phyloP scores from a whole-genome alignment of 768 basidiomycete species.

The Suillus clintonianus region DNA sequence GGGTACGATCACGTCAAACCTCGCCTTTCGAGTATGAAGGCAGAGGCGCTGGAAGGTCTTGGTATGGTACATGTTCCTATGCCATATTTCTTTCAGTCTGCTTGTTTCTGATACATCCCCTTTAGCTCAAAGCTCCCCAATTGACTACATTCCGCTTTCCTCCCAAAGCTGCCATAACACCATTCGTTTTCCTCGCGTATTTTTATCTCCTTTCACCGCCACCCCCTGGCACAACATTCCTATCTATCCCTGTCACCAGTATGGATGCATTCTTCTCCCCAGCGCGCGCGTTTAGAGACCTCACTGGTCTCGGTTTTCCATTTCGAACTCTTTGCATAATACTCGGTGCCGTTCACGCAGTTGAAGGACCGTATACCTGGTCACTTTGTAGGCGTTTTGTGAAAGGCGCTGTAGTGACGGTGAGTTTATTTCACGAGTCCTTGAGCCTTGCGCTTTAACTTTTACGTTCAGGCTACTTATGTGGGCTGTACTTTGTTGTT shows the following conservation, averaged over 20 bases:
- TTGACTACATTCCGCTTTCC: constrained; percentile 49
- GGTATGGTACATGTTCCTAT: constrained; percentile 61
- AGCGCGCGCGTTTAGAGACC: constrained; percentile 12
- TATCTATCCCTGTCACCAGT: constrained; percentile 13
- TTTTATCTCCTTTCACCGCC: constrained; percentile 23
- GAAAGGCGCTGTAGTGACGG: constrained; percentile 17
- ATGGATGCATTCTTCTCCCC: constrained; percentile 20
- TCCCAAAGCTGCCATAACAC: constrained; percentile 28
- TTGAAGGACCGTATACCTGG: constrained; percentile 31
- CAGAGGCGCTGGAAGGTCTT: constrained; percentile 61
- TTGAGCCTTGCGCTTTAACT: background rate
- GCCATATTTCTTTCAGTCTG: background rate
- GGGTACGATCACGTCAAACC: constrained; percentile 85
- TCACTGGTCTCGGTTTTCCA: constrained; percentile 18
- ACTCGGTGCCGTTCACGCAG: constrained; percentile 12
- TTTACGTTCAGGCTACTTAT: constrained; percentile 48
- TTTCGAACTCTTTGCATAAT: constrained; percentile 9
- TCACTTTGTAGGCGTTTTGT: constrained; percentile 31
- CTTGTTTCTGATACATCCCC: background rate
- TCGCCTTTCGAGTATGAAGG: constrained; percentile 77
- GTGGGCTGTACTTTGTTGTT: constrained; percentile 46
- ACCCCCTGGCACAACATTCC: constrained; percentile 2
- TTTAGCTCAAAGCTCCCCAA: constrained; percentile 21
- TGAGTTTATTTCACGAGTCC: constrained; percentile 7
- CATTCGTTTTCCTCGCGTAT: constrained; percentile 19